Percentiles rank a stretch among this genome's conserved stretches.
Evolutionary conservation across 2,329 filamentous ascomycete genomes (phyloP).

Genomic region (Aureobasidium sp.): DNA sequence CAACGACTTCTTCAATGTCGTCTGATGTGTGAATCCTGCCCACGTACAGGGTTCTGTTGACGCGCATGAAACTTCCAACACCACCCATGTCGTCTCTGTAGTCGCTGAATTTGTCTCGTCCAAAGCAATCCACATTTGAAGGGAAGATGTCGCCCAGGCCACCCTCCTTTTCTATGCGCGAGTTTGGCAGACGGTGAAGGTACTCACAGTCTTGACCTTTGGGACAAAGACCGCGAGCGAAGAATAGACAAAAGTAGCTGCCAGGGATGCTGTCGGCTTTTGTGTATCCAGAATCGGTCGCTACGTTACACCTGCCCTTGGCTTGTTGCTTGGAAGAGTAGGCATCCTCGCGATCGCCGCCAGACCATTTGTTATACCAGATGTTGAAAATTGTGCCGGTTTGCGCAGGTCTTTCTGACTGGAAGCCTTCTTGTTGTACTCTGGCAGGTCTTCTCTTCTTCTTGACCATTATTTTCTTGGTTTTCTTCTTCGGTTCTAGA

Average conservation of each 20-base stretch:
- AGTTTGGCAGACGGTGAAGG: constrained; percentile 75
- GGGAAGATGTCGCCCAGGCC: constrained; percentile 80
- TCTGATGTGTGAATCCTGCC: constrained; percentile 92
- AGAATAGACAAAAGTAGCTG: constrained; percentile 88
- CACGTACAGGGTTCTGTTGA: constrained; percentile 90
- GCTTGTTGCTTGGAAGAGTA: constrained; percentile 77
- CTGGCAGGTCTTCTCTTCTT: constrained; percentile 86
- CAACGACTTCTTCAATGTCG: constrained; percentile 93
- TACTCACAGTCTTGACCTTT: constrained; percentile 92
- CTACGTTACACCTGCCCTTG: constrained; percentile 79
- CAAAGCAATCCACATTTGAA: constrained; percentile 91
- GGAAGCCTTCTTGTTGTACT: constrained; percentile 82
- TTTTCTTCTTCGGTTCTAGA: constrained; percentile 43
- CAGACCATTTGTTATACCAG: constrained; percentile 98
- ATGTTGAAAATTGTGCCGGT: constrained; percentile 97
- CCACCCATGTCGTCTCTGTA: constrained; percentile 96
- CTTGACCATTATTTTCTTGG: constrained; percentile 86
- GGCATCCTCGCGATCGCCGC: constrained; percentile 89
- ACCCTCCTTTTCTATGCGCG: constrained; percentile 29
- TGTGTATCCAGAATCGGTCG: constrained; percentile 52
- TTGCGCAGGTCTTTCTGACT: constrained; percentile 78
- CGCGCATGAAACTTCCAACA: constrained; percentile 85
- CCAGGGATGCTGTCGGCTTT: constrained; percentile 47
- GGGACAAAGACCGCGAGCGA: constrained; percentile 72
- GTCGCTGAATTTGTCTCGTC: constrained; percentile 83